A percentile compares a stretch with the other conserved stretches of the same genome.
These are phyloP conservation scores for Agaricus sinodeliciosus DNA, from an alignment of 768 basidiomycete genomes.

Conservation along the genomic window DNA sequence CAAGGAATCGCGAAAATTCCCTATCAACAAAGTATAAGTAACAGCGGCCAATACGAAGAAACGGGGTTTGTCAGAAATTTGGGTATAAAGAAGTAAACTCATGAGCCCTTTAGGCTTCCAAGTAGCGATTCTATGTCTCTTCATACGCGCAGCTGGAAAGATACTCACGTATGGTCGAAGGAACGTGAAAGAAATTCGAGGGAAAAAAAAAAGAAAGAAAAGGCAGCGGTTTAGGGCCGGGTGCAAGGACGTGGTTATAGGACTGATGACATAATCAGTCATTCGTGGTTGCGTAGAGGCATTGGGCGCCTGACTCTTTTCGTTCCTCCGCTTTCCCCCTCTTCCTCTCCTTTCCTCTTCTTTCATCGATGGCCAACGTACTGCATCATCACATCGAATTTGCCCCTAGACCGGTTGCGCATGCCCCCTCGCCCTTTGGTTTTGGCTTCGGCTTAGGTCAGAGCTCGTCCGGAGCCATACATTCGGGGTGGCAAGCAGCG, in stretches of 20 bases:
- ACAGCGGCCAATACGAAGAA: not conserved
- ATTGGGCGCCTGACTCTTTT: constrained; percentile 1
- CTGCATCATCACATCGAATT: constrained; percentile 62
- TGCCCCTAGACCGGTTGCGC: constrained; percentile 48
- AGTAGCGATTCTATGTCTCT: constrained; percentile 85
- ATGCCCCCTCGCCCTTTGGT: constrained; percentile 59
- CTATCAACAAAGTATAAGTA: constrained; percentile 11
- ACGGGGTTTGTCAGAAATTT: constrained; percentile 72
- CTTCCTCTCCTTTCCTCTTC: constrained; percentile 12
- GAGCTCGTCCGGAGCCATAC: constrained; percentile 35
- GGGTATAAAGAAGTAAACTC: constrained; percentile 72
- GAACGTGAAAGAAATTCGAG: constrained; percentile 8
- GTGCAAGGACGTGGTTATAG: not conserved
- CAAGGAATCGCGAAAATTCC: constrained; percentile 9
- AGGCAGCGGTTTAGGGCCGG: constrained; percentile 31
- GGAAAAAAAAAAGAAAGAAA: constrained; percentile 13
- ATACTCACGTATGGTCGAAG: constrained; percentile 25
- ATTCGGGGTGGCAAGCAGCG: constrained; percentile 40
- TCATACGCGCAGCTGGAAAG: constrained; percentile 32
- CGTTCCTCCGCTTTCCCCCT: constrained; percentile 1
- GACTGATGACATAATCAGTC: constrained; percentile 7
- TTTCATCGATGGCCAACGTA: constrained; percentile 57
- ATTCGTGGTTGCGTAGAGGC: constrained; percentile 10
- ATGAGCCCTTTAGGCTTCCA: constrained; percentile 63
- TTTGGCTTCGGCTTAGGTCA: constrained; percentile 65